Conservation (phyloP, 176 grass and related monocot genomes). For the Themeda triandra region DNA sequence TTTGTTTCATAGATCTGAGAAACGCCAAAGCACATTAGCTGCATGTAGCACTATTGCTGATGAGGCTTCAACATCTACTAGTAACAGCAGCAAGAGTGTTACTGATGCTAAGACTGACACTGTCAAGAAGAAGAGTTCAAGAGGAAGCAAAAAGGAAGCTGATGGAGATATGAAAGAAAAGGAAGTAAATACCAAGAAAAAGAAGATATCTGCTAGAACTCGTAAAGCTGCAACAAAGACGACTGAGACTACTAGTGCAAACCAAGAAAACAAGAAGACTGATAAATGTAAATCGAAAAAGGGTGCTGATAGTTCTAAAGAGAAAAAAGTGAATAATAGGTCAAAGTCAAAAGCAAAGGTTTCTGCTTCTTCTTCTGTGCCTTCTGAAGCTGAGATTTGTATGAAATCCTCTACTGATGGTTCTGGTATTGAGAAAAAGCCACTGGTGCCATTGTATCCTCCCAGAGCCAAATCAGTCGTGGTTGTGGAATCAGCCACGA, state of each 20-base stretch:
- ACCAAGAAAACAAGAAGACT: constrained; percentile 33
- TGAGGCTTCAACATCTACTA: constrained; percentile 27
- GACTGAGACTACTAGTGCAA: not conserved
- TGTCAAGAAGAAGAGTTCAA: constrained; percentile 18
- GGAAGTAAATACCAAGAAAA: constrained; percentile 42
- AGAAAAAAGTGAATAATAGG: constrained; percentile 32
- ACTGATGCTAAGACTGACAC: constrained; percentile 1
- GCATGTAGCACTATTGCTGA: constrained; percentile 29
- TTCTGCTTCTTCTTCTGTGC: constrained; percentile 24
- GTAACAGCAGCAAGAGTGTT: not conserved
- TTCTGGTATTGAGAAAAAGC: constrained; percentile 29
- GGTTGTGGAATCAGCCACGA: constrained; percentile 86
- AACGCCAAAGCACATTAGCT: constrained; percentile 34
- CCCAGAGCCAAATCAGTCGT: constrained; percentile 83
- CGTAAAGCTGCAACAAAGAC: constrained; percentile 45
- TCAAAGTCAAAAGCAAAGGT: constrained; percentile 53
- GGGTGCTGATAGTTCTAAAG: constrained; percentile 29
- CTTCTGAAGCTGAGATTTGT: constrained; percentile 1
- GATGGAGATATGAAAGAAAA: constrained; percentile 37
- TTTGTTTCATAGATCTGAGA: constrained; percentile 45
- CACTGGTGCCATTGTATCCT: constrained; percentile 70
- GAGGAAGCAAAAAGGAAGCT: constrained; percentile 32
- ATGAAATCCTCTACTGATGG: constrained; percentile 24
- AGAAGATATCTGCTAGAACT: constrained; percentile 35
- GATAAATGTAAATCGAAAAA: constrained; percentile 30